phyloP scores from a whole-genome alignment of 176 grass and related monocot genomes.

The Zoysia japonica region DNA sequence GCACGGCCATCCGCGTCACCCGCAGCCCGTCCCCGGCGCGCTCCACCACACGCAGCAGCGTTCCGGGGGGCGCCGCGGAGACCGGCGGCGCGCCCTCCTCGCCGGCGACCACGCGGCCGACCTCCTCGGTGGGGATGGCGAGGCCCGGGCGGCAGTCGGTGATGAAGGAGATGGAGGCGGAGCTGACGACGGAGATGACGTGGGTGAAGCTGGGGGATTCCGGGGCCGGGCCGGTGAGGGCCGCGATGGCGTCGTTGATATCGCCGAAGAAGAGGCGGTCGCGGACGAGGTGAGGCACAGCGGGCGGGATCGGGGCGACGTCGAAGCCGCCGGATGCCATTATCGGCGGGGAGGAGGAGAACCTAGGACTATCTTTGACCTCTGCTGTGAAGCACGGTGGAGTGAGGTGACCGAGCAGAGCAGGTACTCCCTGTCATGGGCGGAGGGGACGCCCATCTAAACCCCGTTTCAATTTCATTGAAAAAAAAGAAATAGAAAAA shows the following conservation, averaged over 20 bases:
- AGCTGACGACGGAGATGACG: conserved; percentile 66
- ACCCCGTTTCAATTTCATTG: too few species aligned
- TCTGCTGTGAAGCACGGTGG: too few species aligned
- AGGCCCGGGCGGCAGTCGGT: conserved; percentile 52
- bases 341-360: too few species aligned
- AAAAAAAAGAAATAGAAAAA: too few species aligned
- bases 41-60: conserved; percentile 62
- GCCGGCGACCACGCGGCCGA: conserved; percentile 48
- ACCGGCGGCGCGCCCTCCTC: conserved; percentile 46
- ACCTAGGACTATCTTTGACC: too few species aligned
- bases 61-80: conserved; percentile 36
- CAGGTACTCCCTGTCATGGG: too few species aligned
- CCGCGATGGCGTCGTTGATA: conserved; percentile 60
- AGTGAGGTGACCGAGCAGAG: too few species aligned
- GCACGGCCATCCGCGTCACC: conserved; percentile 82
- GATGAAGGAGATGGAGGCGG: conserved; percentile 73
- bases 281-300: conserved; percentile 40
- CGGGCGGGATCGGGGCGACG: too few species aligned
- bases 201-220: conserved; percentile 35
- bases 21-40: conserved; percentile 59
- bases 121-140: conserved; percentile 53
- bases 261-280: conserved; percentile 65
- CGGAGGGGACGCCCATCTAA: too few species aligned
- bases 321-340: too few species aligned
- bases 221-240: conserved; percentile 33